These are phyloP conservation scores for Podochytrium sp. DNA, from an alignment of 192 early-diverging fungal species.

Conservation along the genomic window DNA sequence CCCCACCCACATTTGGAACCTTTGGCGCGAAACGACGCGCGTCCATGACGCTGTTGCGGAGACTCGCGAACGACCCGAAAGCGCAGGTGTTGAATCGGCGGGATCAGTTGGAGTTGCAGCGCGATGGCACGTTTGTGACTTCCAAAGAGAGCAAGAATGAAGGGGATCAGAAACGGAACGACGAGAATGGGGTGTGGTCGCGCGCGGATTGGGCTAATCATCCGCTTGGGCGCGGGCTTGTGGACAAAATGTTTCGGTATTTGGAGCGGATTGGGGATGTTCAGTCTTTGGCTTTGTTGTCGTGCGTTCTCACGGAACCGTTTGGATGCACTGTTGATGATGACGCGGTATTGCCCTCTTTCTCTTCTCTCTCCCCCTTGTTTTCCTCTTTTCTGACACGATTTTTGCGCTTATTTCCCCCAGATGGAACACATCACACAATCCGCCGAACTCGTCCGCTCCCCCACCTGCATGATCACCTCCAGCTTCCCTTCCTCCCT, in stretches of 20 bases:
- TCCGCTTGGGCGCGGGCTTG: conserved; percentile 17
- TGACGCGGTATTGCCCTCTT: neutral
- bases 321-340: neutral
- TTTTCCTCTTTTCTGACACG: neutral
- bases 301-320: conserved; percentile 19
- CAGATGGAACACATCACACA: neutral
- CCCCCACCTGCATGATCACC: neutral
- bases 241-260: conserved; percentile 26
- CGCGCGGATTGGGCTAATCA: conserved; percentile 33
- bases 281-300: conserved; percentile 16
- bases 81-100: neutral
- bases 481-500: neutral
- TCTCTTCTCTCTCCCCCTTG: neutral
- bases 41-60: neutral
- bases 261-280: conserved; percentile 26
- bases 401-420: too few species aligned
- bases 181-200: conserved; percentile 1
- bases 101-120: neutral
- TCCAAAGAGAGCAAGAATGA: too few species aligned
- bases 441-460: neutral
- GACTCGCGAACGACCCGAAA: neutral
- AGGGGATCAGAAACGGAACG: neutral
- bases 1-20: too few species aligned
- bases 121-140: conserved; percentile 27
- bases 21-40: conserved; percentile 18